Evolutionary conservation across 805 yeast genomes (phyloP).

Genomic region (Jamesozyma jinghongensis): DNA sequence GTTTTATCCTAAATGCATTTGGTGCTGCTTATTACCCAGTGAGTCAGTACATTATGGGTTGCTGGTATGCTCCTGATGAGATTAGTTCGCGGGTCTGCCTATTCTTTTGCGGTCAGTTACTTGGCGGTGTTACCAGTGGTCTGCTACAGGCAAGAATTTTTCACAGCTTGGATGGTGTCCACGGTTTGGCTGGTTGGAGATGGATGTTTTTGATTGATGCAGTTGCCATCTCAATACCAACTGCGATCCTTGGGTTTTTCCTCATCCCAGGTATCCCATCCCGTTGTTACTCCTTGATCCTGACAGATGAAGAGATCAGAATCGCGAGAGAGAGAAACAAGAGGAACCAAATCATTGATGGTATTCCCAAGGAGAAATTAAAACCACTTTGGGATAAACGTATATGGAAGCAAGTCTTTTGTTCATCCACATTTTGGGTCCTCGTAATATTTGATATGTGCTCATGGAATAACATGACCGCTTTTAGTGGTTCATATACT

Average conservation of each 20-base stretch:
- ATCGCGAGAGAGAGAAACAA: conserved; percentile 38
- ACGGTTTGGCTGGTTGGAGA: conserved; percentile 51
- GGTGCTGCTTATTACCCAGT: conserved; percentile 65
- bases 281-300: conserved; percentile 43
- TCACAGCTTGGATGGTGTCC: conserved; percentile 34
- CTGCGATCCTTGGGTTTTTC: conserved; percentile 41
- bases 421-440: conserved; percentile 48
- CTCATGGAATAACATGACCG: conserved; percentile 55
- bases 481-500: conserved; percentile 46
- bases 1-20: conserved; percentile 60
- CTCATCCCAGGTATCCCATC: conserved; percentile 54
- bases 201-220: conserved; percentile 65
- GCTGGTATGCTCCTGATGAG: conserved; percentile 54
- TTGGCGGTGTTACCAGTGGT: conserved; percentile 48
- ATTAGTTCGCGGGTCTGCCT: conserved; percentile 54
- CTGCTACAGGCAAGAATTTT: conserved; percentile 39
- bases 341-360: conserved; percentile 31
- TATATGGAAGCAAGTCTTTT: conserved; percentile 44
- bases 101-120: conserved; percentile 44
- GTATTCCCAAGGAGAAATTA: conserved; percentile 20
- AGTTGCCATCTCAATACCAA: conserved; percentile 38
- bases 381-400: conserved; percentile 32
- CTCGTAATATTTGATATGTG: conserved; percentile 46
- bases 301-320: conserved; percentile 51
- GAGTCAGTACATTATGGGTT: conserved; percentile 49